Evolutionary conservation across 768 basidiomycete genomes (phyloP).

Genomic region (Calocybe cyanea): DNA sequence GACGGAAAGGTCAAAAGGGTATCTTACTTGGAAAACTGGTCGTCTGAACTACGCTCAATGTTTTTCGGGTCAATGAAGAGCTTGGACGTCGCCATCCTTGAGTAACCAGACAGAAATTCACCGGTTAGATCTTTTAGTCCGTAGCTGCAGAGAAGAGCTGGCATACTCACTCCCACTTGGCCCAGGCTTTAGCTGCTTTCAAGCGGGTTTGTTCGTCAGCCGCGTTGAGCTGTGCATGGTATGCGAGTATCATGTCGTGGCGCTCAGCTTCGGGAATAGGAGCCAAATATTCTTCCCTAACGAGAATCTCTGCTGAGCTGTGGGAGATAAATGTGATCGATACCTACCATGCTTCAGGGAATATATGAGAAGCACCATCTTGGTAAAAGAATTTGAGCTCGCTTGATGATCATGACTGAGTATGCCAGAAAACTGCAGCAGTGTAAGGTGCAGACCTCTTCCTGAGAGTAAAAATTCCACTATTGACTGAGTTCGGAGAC

Average conservation of each 20-base stretch:
- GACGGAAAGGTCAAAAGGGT: conserved; percentile 1
- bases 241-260: conserved; percentile 78
- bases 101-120: not conserved
- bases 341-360: conserved; percentile 81
- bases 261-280: conserved; percentile 80
- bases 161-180: conserved; percentile 80
- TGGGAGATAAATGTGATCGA: not conserved
- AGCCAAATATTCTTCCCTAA: conserved; percentile 79
- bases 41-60: conserved; percentile 65
- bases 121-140: not conserved
- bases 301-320: not conserved
- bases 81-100: conserved; percentile 80
- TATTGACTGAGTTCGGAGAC: conserved; percentile 27
- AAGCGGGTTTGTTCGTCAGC: conserved; percentile 62
- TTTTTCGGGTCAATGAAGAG: conserved; percentile 66
- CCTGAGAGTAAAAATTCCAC: conserved; percentile 86
- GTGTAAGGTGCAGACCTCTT: conserved; percentile 47
- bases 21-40: conserved; percentile 71
- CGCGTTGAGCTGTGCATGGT: conserved; percentile 75
- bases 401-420: conserved; percentile 22
- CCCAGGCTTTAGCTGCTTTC: conserved; percentile 79
- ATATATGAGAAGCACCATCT: conserved; percentile 74
- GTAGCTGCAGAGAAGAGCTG: not conserved
- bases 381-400: conserved; percentile 95
- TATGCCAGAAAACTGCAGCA: no score